Evolutionary conservation across 768 basidiomycete species (phyloP), one percentile per base, ranked within the genome.

Genomic region (Artomyces pyxidatus): DNA sequence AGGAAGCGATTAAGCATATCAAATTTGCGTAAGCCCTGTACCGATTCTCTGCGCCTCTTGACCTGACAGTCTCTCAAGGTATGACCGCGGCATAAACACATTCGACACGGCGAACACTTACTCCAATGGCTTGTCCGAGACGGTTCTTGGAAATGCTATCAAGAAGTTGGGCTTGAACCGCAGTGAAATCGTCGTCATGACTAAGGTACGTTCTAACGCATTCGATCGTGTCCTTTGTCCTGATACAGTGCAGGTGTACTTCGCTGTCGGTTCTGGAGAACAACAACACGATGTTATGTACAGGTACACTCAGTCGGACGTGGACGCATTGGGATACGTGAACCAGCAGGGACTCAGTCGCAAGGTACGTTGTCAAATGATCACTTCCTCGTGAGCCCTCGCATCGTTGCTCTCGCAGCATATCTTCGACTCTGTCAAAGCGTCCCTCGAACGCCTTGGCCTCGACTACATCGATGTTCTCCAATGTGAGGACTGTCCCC

Each of bases 331-430:
- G 12, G 74, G 75, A 14, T 76, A 71, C 50, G 71, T 74, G 42
- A 80, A 78, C 51, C 70, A 74, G 51, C 56, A 64, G 25, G 76
- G 76, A 2, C 53, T 74, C 19, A 70, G 65, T 44, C 67, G 77
- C 51, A 78, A 68, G 62, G 65, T 66, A 14, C 6, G 19, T 11
- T 21, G 21, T 42, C 42, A 32, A 45, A 35, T 9, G 35, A 38
- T n/a, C 1, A 8, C 19, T 2, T 26, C 19, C n/a, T 42, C 30
- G n/a, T 29, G n/a, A n/a, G n/a, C n/a, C n/a, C n/a, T n/a, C n/a
- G n/a, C n/a, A 10, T n/a, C n/a, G n/a, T n/a, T 30, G 26, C 37
- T 16, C n/a, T n/a, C 11, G 2, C 40, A 74, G 30, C 44, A 45
- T 35, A 29, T 45, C n/a, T 45, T 45, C 17, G 30, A 30, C 1